Evolutionary conservation across 2,329 filamentous ascomycete genomes (phyloP).

Genomic region (Colletotrichum tabaci): DNA sequence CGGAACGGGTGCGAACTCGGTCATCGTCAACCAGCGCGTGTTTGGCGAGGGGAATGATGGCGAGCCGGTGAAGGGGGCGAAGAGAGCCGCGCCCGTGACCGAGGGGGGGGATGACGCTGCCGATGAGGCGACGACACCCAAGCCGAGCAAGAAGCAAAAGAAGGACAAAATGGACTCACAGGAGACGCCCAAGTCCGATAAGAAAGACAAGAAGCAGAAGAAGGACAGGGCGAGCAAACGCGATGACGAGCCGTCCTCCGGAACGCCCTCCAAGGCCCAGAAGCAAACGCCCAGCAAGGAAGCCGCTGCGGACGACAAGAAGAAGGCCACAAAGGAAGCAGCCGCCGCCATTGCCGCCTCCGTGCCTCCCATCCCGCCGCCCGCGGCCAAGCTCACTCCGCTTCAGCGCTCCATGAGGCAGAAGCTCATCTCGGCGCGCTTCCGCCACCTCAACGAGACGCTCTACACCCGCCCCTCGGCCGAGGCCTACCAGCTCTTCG

Average conservation of each 20-base stretch:
- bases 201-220: conserved; percentile 55
- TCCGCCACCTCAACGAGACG: conserved; percentile 97
- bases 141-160: conserved; percentile 40
- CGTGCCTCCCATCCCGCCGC: conserved; percentile 56
- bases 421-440: conserved; percentile 94
- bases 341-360: conserved; percentile 46
- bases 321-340: conserved; percentile 40
- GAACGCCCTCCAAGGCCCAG: conserved; percentile 42
- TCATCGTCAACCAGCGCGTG: conserved; percentile 83
- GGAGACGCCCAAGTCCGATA: conserved; percentile 46
- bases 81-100: conserved; percentile 40
- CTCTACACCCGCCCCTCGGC: conserved; percentile 93
- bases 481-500: conserved; percentile 87
- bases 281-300: conserved; percentile 27
- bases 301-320: conserved; percentile 38
- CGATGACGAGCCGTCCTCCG: conserved; percentile 8
- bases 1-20: conserved; percentile 76
- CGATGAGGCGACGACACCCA: conserved; percentile 22
- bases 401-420: conserved; percentile 95
- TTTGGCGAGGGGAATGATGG: conserved; percentile 75
- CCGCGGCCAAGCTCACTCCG: conserved; percentile 81
- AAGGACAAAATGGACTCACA: conserved; percentile 46
- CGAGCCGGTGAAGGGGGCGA: conserved; percentile 26
- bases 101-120: conserved; percentile 44
- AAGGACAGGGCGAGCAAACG: conserved; percentile 46